A percentile compares a stretch with the other conserved stretches of the same genome.
Evolutionary conservation across 2,329 filamentous ascomycete genomes (phyloP).

Genomic region (Endocalyx cinctus): DNA sequence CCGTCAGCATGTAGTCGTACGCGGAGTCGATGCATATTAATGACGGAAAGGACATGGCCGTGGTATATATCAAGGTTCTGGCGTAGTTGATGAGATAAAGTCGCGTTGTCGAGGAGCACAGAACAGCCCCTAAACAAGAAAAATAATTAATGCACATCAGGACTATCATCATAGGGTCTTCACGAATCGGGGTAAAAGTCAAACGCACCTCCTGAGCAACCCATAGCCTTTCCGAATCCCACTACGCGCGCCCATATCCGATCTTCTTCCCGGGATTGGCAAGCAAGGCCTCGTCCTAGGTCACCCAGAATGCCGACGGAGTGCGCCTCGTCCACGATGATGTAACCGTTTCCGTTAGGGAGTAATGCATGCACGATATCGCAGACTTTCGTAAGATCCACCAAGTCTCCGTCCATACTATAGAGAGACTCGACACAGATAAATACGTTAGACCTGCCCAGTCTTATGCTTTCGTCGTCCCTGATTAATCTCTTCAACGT

Average conservation of each 20-base stretch:
- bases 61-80: slow-evolving; percentile 71
- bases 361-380: slow-evolving; percentile 51
- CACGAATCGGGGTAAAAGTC: background rate
- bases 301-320: slow-evolving; percentile 57
- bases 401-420: slow-evolving; percentile 79
- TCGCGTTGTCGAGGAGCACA: slow-evolving; percentile 56
- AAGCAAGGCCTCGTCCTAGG: slow-evolving; percentile 54
- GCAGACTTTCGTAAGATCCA: slow-evolving; percentile 58
- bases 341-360: slow-evolving; percentile 52
- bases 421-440: slow-evolving; percentile 69
- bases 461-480: slow-evolving; percentile 3
- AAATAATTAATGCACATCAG: too few relatives aligned
- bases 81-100: slow-evolving; percentile 72
- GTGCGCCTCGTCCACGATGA: slow-evolving; percentile 67
- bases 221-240: slow-evolving; percentile 65
- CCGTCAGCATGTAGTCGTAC: slow-evolving; percentile 26
- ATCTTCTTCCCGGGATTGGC: slow-evolving; percentile 49
- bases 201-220: slow-evolving; percentile 62
- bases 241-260: slow-evolving; percentile 55
- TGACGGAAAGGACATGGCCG: slow-evolving; percentile 58
- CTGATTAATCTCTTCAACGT: slow-evolving; percentile 23
- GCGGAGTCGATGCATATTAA: slow-evolving; percentile 24
- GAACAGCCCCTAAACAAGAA: slow-evolving; percentile 49
- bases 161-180: background rate
- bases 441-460: slow-evolving; percentile 49